A percentile compares a stretch with the other conserved stretches of the same genome.
Evolutionary conservation across 1,284 basidiomycete genomes (phyloP).

Genomic region (Stygiomarasmius scandens): DNA sequence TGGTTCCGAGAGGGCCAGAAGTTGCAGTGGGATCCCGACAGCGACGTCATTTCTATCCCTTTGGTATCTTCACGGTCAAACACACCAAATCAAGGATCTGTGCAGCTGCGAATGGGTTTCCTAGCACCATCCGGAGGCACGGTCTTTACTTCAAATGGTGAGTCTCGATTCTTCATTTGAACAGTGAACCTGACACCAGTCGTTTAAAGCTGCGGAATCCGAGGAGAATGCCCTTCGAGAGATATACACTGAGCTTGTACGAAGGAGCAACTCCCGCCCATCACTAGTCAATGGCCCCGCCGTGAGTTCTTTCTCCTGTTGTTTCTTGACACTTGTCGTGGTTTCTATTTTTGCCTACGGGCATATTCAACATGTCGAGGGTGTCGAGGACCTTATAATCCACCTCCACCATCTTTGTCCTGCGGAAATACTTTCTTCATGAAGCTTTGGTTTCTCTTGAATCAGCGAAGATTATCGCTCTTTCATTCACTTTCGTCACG

Average conservation of each 20-base stretch:
- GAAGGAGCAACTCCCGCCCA: conserved; percentile 52
- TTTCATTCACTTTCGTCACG: no score
- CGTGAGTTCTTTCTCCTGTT: conserved; percentile 47
- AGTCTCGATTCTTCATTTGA: neutral
- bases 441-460: no score
- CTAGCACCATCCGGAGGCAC: conserved; percentile 39
- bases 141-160: neutral
- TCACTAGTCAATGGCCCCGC: conserved; percentile 80
- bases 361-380: no score
- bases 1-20: conserved; percentile 68
- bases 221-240: conserved; percentile 48
- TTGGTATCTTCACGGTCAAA: conserved; percentile 70
- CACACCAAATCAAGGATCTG: conserved; percentile 61
- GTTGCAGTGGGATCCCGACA: conserved; percentile 57
- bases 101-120: conserved; percentile 81
- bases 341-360: neutral
- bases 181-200: neutral
- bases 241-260: conserved; percentile 67
- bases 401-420: no score
- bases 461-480: no score
- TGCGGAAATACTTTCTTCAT: no score
- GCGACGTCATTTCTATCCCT: conserved; percentile 38
- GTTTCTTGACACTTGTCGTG: conserved; percentile 1
- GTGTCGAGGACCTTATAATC: no score
- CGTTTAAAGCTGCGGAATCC: neutral